phyloP scores from a whole-genome alignment of 2,329 filamentous ascomycete genomes.

The Sporothrix globosa region DNA sequence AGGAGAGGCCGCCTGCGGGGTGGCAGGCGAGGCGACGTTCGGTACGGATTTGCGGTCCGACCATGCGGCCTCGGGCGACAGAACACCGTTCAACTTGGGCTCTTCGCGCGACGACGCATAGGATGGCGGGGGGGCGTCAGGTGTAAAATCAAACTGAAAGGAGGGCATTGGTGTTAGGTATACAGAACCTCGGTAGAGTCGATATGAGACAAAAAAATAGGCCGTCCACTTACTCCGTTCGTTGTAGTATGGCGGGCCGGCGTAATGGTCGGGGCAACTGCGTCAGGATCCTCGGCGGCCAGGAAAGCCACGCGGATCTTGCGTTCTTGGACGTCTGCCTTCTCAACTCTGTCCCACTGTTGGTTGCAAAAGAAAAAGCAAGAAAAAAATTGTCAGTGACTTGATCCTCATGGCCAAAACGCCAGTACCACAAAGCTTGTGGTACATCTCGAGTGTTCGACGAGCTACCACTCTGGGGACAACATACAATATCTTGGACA shows the following conservation, averaged over 20 bases:
- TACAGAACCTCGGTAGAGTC: not conserved
- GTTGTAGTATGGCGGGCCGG: constrained; percentile 39
- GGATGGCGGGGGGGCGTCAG: constrained; percentile 41
- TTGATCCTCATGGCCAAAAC: too few species aligned
- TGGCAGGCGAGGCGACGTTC: not conserved
- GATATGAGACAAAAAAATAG: not conserved
- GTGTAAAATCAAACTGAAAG: constrained; percentile 42
- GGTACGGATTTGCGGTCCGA: constrained; percentile 36
- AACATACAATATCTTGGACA: constrained; percentile 75
- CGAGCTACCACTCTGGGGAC: not conserved
- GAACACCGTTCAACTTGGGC: constrained; percentile 36
- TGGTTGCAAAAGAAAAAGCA: not conserved
- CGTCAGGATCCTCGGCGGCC: constrained; percentile 55
- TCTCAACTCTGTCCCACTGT: constrained; percentile 79
- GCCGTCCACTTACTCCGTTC: constrained; percentile 40
- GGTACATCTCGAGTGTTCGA: not conserved
- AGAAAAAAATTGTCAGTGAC: not conserved
- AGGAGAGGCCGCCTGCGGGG: not conserved
- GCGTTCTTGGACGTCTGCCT: constrained; percentile 80
- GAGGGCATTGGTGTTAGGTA: not conserved
- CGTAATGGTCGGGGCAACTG: constrained; percentile 41
- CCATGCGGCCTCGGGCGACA: constrained; percentile 32
- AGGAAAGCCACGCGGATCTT: constrained; percentile 95
- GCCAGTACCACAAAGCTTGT: not conserved
- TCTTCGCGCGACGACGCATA: constrained; percentile 43